Evolutionary conservation across 495 filamentous ascomycete genomes (phyloP).

Genomic region (Cercophora newfieldiana): DNA sequence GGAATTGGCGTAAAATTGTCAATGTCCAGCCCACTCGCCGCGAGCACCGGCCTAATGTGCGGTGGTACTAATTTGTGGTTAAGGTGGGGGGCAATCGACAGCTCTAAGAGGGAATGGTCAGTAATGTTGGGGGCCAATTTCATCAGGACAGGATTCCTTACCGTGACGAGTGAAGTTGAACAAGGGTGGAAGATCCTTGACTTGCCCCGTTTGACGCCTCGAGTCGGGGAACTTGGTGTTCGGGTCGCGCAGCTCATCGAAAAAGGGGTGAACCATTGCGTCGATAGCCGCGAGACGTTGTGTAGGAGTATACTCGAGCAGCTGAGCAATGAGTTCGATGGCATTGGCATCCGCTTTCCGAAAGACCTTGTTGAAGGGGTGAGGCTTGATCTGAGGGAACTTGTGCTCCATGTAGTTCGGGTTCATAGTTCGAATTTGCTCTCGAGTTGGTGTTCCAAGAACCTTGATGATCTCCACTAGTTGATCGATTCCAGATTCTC

Average conservation of each 20-base stretch:
- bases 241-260: constrained; percentile 92
- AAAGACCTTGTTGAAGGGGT: constrained; percentile 99
- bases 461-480: constrained; percentile 99
- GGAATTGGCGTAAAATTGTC: constrained; percentile 88
- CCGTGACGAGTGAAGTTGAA: constrained; percentile 95
- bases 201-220: constrained; percentile 72
- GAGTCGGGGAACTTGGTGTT: constrained; percentile 89
- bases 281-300: constrained; percentile 92
- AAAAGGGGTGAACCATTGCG: constrained; percentile 98
- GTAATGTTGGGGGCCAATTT: constrained; percentile 1
- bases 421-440: constrained; percentile 99
- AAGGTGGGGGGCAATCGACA: constrained; percentile 86
- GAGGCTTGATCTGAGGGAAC: constrained; percentile 99
- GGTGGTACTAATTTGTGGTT: constrained; percentile 85
- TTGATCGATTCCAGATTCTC: constrained; percentile 98
- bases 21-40: constrained; percentile 80
- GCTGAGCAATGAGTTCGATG: constrained; percentile 89
- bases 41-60: constrained; percentile 73
- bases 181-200: constrained; percentile 78
- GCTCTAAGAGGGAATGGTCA: constrained; percentile 57
- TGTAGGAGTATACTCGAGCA: constrained; percentile 96
- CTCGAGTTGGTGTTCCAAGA: constrained; percentile 92
- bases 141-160: constrained; percentile 43
- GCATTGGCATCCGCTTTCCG: constrained; percentile 88
- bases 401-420: constrained; percentile 99